Evolutionary conservation across 495 filamentous ascomycete genomes (phyloP).

Genomic region (Penicillium cinerascens): DNA sequence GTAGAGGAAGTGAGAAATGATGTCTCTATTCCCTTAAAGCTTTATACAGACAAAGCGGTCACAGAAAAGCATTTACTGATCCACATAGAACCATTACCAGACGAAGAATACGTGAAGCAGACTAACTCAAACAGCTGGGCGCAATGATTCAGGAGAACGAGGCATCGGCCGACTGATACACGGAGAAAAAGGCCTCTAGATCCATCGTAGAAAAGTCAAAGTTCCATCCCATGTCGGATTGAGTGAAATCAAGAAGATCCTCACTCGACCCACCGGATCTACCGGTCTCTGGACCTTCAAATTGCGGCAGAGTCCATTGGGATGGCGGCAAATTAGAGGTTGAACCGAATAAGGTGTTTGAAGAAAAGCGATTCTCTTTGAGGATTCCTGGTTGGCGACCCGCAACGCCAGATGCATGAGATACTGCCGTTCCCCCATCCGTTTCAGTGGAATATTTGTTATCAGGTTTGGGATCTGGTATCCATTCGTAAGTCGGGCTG

Average conservation of each 20-base stretch:
- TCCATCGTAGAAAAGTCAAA: slow-evolving; percentile 49
- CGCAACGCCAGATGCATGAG: neutral
- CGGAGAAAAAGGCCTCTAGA: slow-evolving; percentile 40
- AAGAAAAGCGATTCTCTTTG: neutral
- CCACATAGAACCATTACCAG: neutral
- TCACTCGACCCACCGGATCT: slow-evolving; percentile 30
- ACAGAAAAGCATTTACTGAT: too few relatives aligned
- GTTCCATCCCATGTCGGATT: slow-evolving; percentile 45
- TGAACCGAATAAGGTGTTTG: neutral
- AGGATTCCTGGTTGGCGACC: neutral
- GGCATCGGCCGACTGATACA: slow-evolving; percentile 24
- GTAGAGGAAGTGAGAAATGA: too few relatives aligned
- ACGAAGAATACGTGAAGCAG: neutral
- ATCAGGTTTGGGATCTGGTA: neutral
- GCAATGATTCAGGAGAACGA: neutral
- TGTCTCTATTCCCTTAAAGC: too few relatives aligned
- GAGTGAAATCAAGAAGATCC: slow-evolving; percentile 40
- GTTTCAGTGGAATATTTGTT: neutral
- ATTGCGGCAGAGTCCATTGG: slow-evolving; percentile 20
- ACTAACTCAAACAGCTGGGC: neutral
- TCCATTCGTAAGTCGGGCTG: slow-evolving; percentile 36
- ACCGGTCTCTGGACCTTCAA: slow-evolving; percentile 22
- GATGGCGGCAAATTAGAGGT: slow-evolving; percentile 18
- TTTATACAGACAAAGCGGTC: too few relatives aligned
- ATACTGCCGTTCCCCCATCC: neutral